Base-by-base conservation (phyloP, 495 filamentous ascomycete genomes). In the Glonium stellatum region DNA sequence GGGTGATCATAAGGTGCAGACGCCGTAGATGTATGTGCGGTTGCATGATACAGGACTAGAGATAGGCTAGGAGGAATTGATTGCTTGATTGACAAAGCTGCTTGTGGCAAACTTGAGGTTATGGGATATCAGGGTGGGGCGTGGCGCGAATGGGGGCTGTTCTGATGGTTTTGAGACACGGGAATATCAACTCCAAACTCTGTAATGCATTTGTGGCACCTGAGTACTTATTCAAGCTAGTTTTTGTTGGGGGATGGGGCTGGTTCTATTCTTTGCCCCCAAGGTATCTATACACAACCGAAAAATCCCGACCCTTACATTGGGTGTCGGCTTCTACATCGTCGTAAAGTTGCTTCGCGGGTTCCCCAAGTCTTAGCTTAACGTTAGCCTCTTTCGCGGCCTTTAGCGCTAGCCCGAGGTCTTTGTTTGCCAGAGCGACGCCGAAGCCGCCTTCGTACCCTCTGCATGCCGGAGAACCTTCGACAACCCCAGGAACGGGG, bases 1-100 rank as follows among this genome's bases (percentile, higher is more conserved):
- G 70, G 91, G 90, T 12, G 92, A 96, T 70, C 69, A 95, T 70
- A 97, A 97, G 79, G 76, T 96, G 41, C 92, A 96, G 80, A 81
- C 58, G 51, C 64, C 63, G 27, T 65, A 19, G 22, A 18, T 1
- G 13, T 65, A 19, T 4, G 12, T 1, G 13, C 21, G n/a, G 13
- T 2, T 11, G 12, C 18, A 44, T 44, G 18, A 15, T 44, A 18
- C 1, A 44, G 4, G 39, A 44, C 4, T 13, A 44, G 39, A 44
- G 31, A 4, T 55, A 8, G 34, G 22, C 12, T 44, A 11, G 2
- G 13, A 44, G 39, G 39, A 15, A 44, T 44, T 39, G 36, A 15
- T 39, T 13, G 10, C 39, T 18, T 44, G 39, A 44, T 44, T 44
- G 39, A 31, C 27, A 31, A 31, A 6, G 27, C 27, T 31, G 6